Evolutionary conservation across 1,139 yeast genomes (phyloP), one percentile per base, ranked within the genome.

Genomic region (Kurtzmaniella quercitrusa): DNA sequence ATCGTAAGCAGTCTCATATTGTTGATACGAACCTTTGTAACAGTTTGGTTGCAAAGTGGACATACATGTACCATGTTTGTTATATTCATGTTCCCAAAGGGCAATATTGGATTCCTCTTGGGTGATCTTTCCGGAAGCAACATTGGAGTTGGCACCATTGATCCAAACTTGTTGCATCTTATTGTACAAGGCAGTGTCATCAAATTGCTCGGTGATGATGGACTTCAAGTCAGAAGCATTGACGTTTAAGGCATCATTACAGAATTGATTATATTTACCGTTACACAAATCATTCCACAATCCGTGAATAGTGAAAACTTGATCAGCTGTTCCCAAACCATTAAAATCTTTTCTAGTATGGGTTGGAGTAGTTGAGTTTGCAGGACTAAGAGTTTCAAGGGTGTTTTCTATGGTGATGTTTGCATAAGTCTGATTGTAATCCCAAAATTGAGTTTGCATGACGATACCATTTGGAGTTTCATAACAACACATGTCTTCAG

Each of bases 61-160:
- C 67, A 68, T 65, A 53, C 75, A 70, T n/a, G 75, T 68, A 36
- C 67, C 75, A 48, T 70, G 76, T 52, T 68, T 69, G 56, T 70
- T 68, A 52, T 58, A 70, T 51, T 70, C 74, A 49, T 69, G 76
- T 41, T 59, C 59, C 76, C 76, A 70, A 44, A 70, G 59, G 26
- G 59, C 54, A 17, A 50, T 48, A 38, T 54, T 48, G 4, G 62
- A 58, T 19, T 55, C 60, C 42, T 54, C 53, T 12, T 56, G 59
- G 12, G 9, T 6, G n/a, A 26, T 5, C 5, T 12, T 11, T 5
- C 30, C 30, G 30, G 9, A 4, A 26, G 30, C 30, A 19, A 66
- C 71, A 45, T 66, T 65, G 34, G 68, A 60, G 46, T 56, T 59
- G 20, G 48, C 63, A 43, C 65, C 63, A 50, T 67, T 67, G 39